A percentile compares a stretch with the other conserved stretches of the same genome.
Conservation (phyloP, 805 yeast genomes). For the Spathaspora gorwiae region DNA sequence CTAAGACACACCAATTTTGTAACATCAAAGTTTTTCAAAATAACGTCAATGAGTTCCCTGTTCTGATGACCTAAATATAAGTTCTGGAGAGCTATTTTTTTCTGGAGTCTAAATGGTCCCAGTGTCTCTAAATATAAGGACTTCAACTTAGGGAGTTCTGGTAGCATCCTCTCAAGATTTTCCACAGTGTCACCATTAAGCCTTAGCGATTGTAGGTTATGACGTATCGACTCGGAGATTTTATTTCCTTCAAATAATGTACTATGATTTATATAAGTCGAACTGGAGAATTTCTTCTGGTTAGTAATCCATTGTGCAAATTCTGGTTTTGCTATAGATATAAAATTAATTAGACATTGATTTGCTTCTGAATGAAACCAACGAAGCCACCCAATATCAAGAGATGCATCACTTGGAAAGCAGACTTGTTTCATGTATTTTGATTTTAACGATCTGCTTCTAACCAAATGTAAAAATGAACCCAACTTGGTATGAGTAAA, state of each 20-base stretch:
- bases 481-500: background rate
- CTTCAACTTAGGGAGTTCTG: background rate
- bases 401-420: background rate
- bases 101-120: background rate
- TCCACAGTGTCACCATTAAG: too few species aligned
- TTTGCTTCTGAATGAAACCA: background rate
- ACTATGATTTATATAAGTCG: too few species aligned
- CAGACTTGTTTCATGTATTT: background rate
- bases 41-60: background rate
- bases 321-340: too few species aligned
- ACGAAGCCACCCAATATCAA: background rate
- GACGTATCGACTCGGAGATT: too few species aligned
- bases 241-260: background rate
- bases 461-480: background rate
- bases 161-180: background rate
- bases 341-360: background rate
- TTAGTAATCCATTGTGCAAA: background rate
- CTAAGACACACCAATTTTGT: background rate
- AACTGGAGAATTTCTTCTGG: background rate
- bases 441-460: background rate
- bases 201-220: too few species aligned
- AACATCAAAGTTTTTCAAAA: background rate
- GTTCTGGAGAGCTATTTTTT: too few species aligned
- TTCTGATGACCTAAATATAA: background rate
- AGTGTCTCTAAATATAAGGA: background rate